Conservation (phyloP, 371 early-diverging fungal genomes). For the Cokeromyces recurvatus region DNA sequence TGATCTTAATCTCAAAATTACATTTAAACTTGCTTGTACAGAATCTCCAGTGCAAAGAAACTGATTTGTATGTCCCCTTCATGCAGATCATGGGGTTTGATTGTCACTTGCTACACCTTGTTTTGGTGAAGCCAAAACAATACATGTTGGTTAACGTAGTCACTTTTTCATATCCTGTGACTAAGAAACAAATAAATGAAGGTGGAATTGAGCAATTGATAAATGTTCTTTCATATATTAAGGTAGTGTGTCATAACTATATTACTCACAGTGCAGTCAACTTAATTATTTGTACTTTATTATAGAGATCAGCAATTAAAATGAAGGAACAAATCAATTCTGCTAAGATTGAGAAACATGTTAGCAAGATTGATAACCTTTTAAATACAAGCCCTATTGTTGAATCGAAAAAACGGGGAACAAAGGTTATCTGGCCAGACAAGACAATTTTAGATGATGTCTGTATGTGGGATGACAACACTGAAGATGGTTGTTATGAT, state of each 20-base stretch:
- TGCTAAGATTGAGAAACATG: background rate
- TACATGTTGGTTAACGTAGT: background rate
- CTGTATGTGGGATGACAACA: too few relatives aligned
- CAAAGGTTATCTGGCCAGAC: too few relatives aligned
- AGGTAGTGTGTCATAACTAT: background rate
- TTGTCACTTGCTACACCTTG: background rate
- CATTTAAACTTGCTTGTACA: constrained; percentile 5
- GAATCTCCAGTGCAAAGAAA: constrained; percentile 1
- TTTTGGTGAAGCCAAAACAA: constrained; percentile 4
- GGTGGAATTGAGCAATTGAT: constrained; percentile 1
- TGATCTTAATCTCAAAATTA: constrained; percentile 8
- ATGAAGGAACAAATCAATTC: background rate
- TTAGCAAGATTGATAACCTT: too few relatives aligned
- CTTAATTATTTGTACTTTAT: constrained; percentile 1
- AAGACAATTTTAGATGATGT: too few relatives aligned
- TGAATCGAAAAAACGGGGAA: too few relatives aligned
- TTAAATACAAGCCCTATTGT: too few relatives aligned
- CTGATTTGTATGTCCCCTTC: constrained; percentile 4
- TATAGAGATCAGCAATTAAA: constrained; percentile 3
- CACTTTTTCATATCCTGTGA: background rate
- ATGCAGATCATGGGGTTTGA: constrained; percentile 12
- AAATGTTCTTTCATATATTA: constrained; percentile 2
- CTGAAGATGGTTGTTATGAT: too few relatives aligned
- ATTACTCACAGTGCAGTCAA: constrained; percentile 6
- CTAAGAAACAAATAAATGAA: background rate